Conservation (phyloP, 371 early-diverging fungal species). For the Cokeromyces recurvatus region DNA sequence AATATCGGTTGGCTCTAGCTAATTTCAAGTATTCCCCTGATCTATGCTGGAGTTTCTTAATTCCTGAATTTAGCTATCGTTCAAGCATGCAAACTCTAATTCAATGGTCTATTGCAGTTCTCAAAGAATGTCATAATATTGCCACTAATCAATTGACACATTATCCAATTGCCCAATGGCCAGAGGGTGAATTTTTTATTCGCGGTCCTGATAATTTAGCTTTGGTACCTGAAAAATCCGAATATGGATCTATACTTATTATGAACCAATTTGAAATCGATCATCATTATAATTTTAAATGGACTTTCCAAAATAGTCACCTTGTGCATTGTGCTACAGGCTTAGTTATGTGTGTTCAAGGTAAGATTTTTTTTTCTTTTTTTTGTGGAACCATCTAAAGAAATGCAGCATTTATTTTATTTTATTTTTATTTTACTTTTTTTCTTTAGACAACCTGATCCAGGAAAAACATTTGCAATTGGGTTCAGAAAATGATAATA, state of each 20-base stretch:
- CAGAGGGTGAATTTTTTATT: slow-evolving; percentile 33
- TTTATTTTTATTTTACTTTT: background rate
- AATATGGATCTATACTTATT: slow-evolving; percentile 24
- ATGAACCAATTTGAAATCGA: slow-evolving; percentile 26
- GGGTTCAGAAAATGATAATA: slow-evolving; percentile 16
- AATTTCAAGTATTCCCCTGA: slow-evolving; percentile 13
- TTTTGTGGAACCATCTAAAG: background rate
- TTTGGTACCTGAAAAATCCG: slow-evolving; percentile 27
- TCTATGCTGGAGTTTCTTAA: slow-evolving; percentile 21
- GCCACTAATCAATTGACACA: background rate
- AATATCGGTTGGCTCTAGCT: slow-evolving; percentile 11
- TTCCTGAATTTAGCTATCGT: slow-evolving; percentile 22
- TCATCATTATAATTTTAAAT: slow-evolving; percentile 19
- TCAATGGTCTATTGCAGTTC: slow-evolving; percentile 18
- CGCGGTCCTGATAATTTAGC: slow-evolving; percentile 26
- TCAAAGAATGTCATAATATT: slow-evolving; percentile 15
- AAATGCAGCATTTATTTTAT: too few relatives aligned
- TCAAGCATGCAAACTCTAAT: slow-evolving; percentile 16
- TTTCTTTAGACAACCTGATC: slow-evolving; percentile 21
- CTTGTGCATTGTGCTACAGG: slow-evolving; percentile 45
- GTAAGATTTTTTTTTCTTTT: slow-evolving; percentile 12
- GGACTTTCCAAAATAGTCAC: slow-evolving; percentile 43
- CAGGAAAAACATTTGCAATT: slow-evolving; percentile 22
- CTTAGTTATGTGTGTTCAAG: slow-evolving; percentile 29
- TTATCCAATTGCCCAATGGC: slow-evolving; percentile 30